Base-by-base conservation (phyloP, 768 basidiomycete genomes). In the Leccinum subtestaceum region DNA sequence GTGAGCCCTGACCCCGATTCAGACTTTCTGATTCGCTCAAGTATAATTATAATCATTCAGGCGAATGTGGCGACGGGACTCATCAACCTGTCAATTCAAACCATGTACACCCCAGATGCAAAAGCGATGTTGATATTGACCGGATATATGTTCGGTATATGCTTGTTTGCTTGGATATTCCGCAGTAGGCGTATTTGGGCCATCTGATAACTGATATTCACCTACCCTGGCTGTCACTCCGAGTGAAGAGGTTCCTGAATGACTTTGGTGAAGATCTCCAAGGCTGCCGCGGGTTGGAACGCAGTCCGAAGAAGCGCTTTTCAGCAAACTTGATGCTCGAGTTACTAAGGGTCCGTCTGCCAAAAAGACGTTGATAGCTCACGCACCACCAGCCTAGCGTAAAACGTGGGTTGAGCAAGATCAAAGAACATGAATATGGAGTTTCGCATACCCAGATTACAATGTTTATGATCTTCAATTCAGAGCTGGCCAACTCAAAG, bases 11-110 rank as follows among this genome's bases (percentile, higher is more conserved):
- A 52, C 50, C 48, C 12, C 11, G 10, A n/a, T 5, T 5, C 23
- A 36, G 17, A 34, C 15, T 23, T 15, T 19, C 11, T 2, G n/a
- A 12, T 15, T 55, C 27, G 34, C 52, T 61, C 34, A 52, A 32
- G 38, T 17, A 17, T 38, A 32, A 40, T 5, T 12, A 27, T 5
- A 25, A 10, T 10, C 38, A 27, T 59, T 17, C 61, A 96, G 94
- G 92, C 95, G 0, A 98, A 98, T 70, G 75, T 96, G 1, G 71
- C 82, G 32, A 99, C 96, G 0, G 96, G 96, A 0, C 63, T 91
- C 12, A 77, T 95, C 61, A 99, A 98, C 69, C 64, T 98, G 36
- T 78, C 82, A 1, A 79, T 95, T 59, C 73, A 75, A 62, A 98
- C 94, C 9, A 94, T 98, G 86, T 92, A 95, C 66, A 79, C 80